phyloP scores from a whole-genome alignment of 495 filamentous ascomycete genomes.

The Bacidia rubella region DNA sequence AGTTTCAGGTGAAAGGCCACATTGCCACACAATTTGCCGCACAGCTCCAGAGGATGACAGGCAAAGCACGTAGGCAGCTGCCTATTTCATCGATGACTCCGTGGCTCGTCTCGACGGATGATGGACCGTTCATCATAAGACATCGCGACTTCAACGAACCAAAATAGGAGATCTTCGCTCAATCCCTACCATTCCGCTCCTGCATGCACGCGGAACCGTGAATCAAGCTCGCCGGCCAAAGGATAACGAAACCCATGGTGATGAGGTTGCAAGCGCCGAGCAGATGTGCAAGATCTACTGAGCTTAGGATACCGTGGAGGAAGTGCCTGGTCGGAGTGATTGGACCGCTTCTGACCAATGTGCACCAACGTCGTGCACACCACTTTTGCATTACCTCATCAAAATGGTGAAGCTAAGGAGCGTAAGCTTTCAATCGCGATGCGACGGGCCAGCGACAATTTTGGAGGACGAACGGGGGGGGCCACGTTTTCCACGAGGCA shows the following conservation, averaged over 20 bases:
- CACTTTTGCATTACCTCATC: background rate
- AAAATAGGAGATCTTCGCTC: background rate
- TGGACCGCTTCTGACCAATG: background rate
- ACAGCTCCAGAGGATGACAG: background rate
- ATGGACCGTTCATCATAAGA: background rate
- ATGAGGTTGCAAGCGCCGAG: background rate
- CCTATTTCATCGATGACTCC: background rate
- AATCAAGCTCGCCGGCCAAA: background rate
- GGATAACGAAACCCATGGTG: background rate
- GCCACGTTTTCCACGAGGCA: conserved; percentile 5
- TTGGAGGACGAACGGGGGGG: background rate
- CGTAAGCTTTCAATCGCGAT: background rate
- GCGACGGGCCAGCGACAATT: background rate
- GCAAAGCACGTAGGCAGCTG: background rate
- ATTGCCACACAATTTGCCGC: background rate
- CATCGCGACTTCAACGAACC: background rate
- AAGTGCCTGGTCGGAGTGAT: background rate
- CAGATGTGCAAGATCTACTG: background rate
- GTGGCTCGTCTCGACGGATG: background rate
- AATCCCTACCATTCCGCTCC: background rate
- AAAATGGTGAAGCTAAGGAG: background rate
- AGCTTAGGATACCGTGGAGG: background rate
- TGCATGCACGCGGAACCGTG: background rate
- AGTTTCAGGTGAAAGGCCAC: background rate
- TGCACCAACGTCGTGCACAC: background rate